phyloP scores from a whole-genome alignment of 106 monocot genomes.

The Acanthochlamys bracteata region DNA sequence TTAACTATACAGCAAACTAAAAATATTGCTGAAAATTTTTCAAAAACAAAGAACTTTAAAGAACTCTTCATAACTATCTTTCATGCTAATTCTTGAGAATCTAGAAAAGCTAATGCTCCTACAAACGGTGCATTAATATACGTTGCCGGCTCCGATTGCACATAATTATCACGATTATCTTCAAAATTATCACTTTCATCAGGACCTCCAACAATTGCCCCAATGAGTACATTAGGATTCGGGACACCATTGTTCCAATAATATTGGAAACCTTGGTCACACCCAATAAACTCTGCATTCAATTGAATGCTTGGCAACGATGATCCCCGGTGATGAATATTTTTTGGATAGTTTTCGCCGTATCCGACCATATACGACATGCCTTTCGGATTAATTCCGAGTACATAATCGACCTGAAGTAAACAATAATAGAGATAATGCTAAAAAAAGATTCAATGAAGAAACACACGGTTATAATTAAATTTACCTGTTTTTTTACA shows the following conservation, averaged over 20 bases:
- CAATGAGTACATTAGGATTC: slow-evolving; percentile 42
- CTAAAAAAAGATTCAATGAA: not conserved
- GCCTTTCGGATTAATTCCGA: slow-evolving; percentile 38
- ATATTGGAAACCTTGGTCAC: slow-evolving; percentile 40
- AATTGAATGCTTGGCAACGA: slow-evolving; percentile 28
- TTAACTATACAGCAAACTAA: too few relatives aligned
- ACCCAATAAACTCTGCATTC: slow-evolving; percentile 13
- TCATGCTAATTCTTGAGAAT: too few relatives aligned
- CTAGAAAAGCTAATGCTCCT: slow-evolving; percentile 48
- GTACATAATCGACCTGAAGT: slow-evolving; percentile 51
- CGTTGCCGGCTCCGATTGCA: slow-evolving; percentile 46
- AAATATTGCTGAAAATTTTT: too few relatives aligned
- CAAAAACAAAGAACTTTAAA: too few relatives aligned
- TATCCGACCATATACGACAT: slow-evolving; percentile 59
- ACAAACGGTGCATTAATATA: slow-evolving; percentile 69
- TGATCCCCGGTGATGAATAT: slow-evolving; percentile 51
- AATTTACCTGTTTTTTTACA: slow-evolving; percentile 31
- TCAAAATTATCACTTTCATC: slow-evolving; percentile 31
- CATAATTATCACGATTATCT: slow-evolving; percentile 36
- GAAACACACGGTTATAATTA: not conserved
- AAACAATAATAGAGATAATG: not conserved
- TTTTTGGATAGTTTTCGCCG: slow-evolving; percentile 18
- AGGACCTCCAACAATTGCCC: slow-evolving; percentile 56
- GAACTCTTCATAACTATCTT: too few relatives aligned
- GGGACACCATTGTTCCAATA: slow-evolving; percentile 6